Evolutionary conservation across 2,329 filamentous ascomycete species (phyloP), one percentile per base, ranked within the genome.

Genomic region (Alternaria rosae): DNA sequence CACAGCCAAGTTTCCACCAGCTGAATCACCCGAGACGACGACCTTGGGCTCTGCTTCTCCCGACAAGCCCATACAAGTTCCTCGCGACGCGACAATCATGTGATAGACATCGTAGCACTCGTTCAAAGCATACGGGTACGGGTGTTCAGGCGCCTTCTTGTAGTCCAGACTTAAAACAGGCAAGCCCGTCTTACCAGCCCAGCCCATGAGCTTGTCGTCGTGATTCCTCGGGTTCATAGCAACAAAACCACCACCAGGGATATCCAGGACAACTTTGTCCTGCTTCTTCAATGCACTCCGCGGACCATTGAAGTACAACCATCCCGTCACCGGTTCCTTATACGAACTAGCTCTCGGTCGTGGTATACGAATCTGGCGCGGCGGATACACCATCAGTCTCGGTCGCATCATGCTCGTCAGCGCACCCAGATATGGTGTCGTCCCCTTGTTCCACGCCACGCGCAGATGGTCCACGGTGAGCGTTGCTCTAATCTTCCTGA

Each of bases 171-270:
- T 97, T 58, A 99, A 81, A 6, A 99, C 86, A 0, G 95, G 94
- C n/a, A 97, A 78, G 0, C 93, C 92, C 0, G 92, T 92, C 78
- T 92, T 94, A 15, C 91, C 91, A 0, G 95, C 93, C 95, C 95
- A 99, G 2, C 92, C 89, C 70, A 97, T 88, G 17, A 99, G 84
- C 79, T 96, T 97, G 79, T 99, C 95, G 75, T 99, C 95, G 71
- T 96, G 93, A 71, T 91, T 92, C 48, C 95, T 85, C n/a, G 95
- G 95, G 61, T 92, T 89, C 95, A 99, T 99, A 17, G 95, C 94
- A 12, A 99, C 94, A 68, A 96, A 99, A 0, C 95, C 95, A 30
- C 95, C 95, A 1, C 95, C 95, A 0, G 95, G 95, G 4, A 98
- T 89, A 78, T 99, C 95, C 35, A 99, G 76, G 1, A 99, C 87